Evolutionary conservation across 345 rosid genomes (phyloP).

Genomic region (rapeseed (Brassica napus)): DNA sequence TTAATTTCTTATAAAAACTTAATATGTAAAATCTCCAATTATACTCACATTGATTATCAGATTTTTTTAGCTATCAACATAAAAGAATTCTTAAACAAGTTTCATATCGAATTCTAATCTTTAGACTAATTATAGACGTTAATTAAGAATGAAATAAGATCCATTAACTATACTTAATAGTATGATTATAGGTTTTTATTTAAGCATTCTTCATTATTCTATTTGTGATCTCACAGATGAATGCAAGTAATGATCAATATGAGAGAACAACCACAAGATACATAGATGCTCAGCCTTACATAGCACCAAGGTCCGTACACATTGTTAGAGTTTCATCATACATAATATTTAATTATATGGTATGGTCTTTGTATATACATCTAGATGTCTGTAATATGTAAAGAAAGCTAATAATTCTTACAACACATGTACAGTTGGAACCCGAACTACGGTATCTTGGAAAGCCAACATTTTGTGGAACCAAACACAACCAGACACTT

Average conservation of each 20-base stretch:
- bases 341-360: neutral
- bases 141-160: constrained; percentile 3
- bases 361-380: neutral
- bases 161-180: neutral
- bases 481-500: constrained; percentile 64
- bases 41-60: neutral
- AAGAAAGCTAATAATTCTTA: constrained; percentile 1
- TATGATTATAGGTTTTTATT: neutral
- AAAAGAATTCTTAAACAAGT: neutral
- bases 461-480: constrained; percentile 59
- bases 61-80: neutral
- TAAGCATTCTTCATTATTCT: neutral
- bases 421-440: constrained; percentile 60
- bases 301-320: constrained; percentile 54
- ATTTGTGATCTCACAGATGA: constrained; percentile 55
- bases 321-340: neutral
- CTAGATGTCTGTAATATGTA: neutral
- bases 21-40: neutral
- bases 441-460: constrained; percentile 49
- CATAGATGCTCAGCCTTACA: constrained; percentile 56
- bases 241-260: constrained; percentile 48
- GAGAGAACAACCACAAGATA: constrained; percentile 65
- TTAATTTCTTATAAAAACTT: neutral
- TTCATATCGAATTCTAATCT: neutral
- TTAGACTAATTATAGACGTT: neutral